A percentile compares a stretch with the other conserved stretches of the same genome.
phyloP scores from a whole-genome alignment of 2,329 filamentous ascomycete genomes.

The Byssochlamys sp. region DNA sequence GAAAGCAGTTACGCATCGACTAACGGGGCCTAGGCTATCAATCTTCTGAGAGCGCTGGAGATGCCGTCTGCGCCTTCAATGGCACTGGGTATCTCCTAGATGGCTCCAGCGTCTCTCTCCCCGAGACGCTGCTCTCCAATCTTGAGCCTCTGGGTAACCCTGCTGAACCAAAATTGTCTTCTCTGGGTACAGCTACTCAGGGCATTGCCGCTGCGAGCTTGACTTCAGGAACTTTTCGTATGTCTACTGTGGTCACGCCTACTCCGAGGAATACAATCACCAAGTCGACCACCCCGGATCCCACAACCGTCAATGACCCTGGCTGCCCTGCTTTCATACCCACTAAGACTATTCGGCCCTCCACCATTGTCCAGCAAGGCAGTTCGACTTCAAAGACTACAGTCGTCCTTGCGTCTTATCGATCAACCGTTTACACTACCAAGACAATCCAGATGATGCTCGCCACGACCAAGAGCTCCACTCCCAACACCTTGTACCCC shows the following conservation, averaged over 20 bases:
- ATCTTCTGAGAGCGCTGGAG: conserved; percentile 6
- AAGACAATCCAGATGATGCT: background rate
- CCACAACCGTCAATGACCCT: background rate
- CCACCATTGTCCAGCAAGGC: background rate
- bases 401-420: background rate
- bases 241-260: background rate
- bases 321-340: background rate
- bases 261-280: background rate
- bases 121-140: conserved; percentile 6
- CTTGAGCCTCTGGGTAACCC: background rate
- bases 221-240: background rate
- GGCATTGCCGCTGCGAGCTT: background rate
- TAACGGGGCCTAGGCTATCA: conserved; percentile 9
- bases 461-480: background rate
- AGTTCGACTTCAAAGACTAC: background rate
- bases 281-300: background rate
- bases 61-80: conserved; percentile 19
- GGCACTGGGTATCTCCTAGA: conserved; percentile 14
- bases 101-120: conserved; percentile 2
- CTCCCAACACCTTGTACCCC: background rate
- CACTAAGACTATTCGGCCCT: background rate
- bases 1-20: background rate
- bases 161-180: background rate
- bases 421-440: background rate
- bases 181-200: background rate